Conservation (phyloP, 2,329 filamentous ascomycete genomes). For the Aspergillus aculeatus region DNA sequence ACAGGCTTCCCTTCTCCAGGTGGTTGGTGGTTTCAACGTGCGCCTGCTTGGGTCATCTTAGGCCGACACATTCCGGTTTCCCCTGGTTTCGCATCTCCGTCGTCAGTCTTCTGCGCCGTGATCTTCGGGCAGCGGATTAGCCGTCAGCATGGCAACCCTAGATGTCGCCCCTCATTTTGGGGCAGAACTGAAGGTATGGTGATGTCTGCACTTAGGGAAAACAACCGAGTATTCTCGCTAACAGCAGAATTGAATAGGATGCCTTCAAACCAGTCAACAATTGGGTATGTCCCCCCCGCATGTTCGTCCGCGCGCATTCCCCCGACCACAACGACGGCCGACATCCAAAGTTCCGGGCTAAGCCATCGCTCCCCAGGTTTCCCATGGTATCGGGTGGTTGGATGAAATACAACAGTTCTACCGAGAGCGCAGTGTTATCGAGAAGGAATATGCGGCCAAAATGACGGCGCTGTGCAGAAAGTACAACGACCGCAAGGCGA, state of each 20-base stretch:
- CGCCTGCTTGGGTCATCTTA: neutral
- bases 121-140: slow-evolving; percentile 15
- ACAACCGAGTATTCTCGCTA: slow-evolving; percentile 18
- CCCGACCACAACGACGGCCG: slow-evolving; percentile 9
- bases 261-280: slow-evolving; percentile 91
- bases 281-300: slow-evolving; percentile 60
- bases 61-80: slow-evolving; percentile 4
- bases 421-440: slow-evolving; percentile 86
- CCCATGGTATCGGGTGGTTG: slow-evolving; percentile 86
- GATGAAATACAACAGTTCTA: slow-evolving; percentile 98
- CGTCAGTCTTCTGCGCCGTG: slow-evolving; percentile 27
- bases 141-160: slow-evolving; percentile 69
- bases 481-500: slow-evolving; percentile 95
- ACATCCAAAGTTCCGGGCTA: slow-evolving; percentile 7
- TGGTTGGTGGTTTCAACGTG: neutral
- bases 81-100: slow-evolving; percentile 5
- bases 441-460: slow-evolving; percentile 94
- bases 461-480: slow-evolving; percentile 86
- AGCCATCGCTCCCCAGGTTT: slow-evolving; percentile 54
- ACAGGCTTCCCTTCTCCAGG: neutral
- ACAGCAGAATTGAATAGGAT: slow-evolving; percentile 61
- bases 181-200: slow-evolving; percentile 79
- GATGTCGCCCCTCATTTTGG: slow-evolving; percentile 85
- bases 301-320: slow-evolving; percentile 8
- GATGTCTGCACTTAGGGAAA: neutral